Evolutionary conservation across 192 early-diverging fungal species (phyloP).

Genomic region (Cetraspora pellucida): DNA sequence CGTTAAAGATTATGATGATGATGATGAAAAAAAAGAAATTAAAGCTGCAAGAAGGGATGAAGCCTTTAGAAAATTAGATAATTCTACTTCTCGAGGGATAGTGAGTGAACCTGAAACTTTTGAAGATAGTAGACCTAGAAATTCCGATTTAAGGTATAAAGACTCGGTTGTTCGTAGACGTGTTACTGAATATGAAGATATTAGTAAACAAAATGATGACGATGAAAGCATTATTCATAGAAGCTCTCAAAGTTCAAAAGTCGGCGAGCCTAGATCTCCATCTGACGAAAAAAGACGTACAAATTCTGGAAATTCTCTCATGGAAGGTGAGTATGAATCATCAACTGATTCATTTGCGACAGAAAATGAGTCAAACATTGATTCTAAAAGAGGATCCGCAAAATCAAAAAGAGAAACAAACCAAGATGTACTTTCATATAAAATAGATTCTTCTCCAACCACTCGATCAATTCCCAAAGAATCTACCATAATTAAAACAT

Average conservation of each 20-base stretch:
- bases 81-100: not conserved
- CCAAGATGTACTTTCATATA: no score
- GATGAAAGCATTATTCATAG: not conserved
- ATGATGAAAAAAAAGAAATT: conserved; percentile 23
- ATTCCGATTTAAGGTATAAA: not conserved
- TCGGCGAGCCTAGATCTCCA: no score
- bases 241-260: no score
- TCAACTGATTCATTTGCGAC: conserved; percentile 12
- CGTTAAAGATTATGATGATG: conserved; percentile 18
- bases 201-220: not conserved
- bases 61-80: not conserved
- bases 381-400: conserved; percentile 9
- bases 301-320: no score
- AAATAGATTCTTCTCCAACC: no score
- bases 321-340: not conserved
- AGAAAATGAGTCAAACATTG: conserved; percentile 2
- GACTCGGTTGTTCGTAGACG: conserved; percentile 8
- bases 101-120: not conserved
- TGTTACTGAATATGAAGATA: not conserved
- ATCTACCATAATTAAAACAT: not conserved
- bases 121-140: not conserved
- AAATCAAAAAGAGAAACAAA: no score
- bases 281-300: no score
- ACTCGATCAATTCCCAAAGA: not conserved
- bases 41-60: not conserved